Evolutionary conservation across 257 asterid genomes (phyloP).

Genomic region (Eustoma russellianum): DNA sequence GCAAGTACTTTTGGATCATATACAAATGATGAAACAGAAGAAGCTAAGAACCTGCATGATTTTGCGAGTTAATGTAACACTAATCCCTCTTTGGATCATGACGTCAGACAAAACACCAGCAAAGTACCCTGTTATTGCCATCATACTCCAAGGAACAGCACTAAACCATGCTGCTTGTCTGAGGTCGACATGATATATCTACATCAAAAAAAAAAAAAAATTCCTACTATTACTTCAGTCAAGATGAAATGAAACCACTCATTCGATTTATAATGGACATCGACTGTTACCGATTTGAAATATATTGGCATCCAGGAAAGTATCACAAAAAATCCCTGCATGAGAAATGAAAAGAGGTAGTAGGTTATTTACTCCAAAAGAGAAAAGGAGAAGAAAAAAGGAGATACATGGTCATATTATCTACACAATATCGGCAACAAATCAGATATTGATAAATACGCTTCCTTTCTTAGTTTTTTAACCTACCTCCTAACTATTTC

Average conservation of each 20-base stretch:
- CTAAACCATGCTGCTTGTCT: slow-evolving; percentile 99
- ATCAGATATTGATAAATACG: too few species aligned
- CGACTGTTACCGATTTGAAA: slow-evolving; percentile 61
- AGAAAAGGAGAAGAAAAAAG: background rate
- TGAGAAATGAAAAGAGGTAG: slow-evolving; percentile 9
- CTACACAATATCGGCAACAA: too few species aligned
- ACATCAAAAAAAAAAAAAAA: slow-evolving; percentile 10
- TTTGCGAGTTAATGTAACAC: slow-evolving; percentile 84
- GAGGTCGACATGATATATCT: slow-evolving; percentile 86
- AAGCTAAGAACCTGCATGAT: slow-evolving; percentile 66
- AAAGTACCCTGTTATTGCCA: slow-evolving; percentile 81
- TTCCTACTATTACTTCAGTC: slow-evolving; percentile 9
- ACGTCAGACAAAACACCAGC: slow-evolving; percentile 81
- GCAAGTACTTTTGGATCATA: background rate
- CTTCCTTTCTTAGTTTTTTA: too few species aligned
- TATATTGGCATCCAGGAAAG: slow-evolving; percentile 99
- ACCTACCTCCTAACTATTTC: too few species aligned
- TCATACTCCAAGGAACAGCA: slow-evolving; percentile 97
- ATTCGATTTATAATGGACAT: background rate
- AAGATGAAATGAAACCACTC: background rate
- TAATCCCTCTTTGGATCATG: slow-evolving; percentile 74
- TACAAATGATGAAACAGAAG: background rate
- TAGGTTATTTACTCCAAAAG: too few species aligned
- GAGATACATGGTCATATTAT: too few species aligned
- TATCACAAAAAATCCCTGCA: slow-evolving; percentile 91